Conservation (phyloP, 106 monocot species). For the Dioscorea dumetorum region DNA sequence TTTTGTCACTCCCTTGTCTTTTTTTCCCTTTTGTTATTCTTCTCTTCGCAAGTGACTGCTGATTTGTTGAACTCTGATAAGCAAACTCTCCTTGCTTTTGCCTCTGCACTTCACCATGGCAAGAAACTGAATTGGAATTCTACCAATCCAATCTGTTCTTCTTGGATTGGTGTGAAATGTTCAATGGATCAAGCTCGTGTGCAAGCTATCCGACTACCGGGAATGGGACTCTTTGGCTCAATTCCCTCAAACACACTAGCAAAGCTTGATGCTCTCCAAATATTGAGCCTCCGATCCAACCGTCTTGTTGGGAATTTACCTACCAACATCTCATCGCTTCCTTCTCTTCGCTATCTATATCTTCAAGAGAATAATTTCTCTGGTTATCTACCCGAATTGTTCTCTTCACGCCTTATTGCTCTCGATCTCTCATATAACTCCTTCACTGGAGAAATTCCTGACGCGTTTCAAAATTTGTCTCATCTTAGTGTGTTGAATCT, state of each 20-base stretch:
- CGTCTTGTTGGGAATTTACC: slow-evolving; percentile 50
- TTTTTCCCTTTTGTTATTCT: slow-evolving; percentile 10
- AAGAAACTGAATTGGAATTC: slow-evolving; percentile 78
- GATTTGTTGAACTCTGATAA: slow-evolving; percentile 63
- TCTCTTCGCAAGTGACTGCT: slow-evolving; percentile 7
- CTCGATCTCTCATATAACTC: slow-evolving; percentile 84
- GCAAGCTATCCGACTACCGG: slow-evolving; percentile 60
- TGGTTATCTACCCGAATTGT: slow-evolving; percentile 45
- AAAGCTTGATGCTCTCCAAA: slow-evolving; percentile 68
- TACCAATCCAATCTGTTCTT: slow-evolving; percentile 45
- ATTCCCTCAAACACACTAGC: slow-evolving; percentile 73
- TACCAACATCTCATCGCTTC: slow-evolving; percentile 51
- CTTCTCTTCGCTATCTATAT: slow-evolving; percentile 65
- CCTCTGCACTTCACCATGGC: slow-evolving; percentile 65
- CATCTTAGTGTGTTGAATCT: slow-evolving; percentile 38
- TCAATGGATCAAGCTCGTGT: slow-evolving; percentile 44
- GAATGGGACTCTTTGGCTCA: slow-evolving; percentile 59
- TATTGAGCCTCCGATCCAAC: slow-evolving; percentile 83
- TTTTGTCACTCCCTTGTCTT: slow-evolving; percentile 9
- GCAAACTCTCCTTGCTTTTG: slow-evolving; percentile 73
- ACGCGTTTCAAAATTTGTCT: slow-evolving; percentile 32
- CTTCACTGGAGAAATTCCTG: slow-evolving; percentile 52
- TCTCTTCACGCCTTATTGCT: slow-evolving; percentile 44
- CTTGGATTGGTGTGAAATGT: slow-evolving; percentile 80
- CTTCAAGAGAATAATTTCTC: slow-evolving; percentile 86